These are phyloP conservation scores for Ascochyta koolunga DNA, from an alignment of 2,329 filamentous ascomycete genomes.

Conservation along the genomic window DNA sequence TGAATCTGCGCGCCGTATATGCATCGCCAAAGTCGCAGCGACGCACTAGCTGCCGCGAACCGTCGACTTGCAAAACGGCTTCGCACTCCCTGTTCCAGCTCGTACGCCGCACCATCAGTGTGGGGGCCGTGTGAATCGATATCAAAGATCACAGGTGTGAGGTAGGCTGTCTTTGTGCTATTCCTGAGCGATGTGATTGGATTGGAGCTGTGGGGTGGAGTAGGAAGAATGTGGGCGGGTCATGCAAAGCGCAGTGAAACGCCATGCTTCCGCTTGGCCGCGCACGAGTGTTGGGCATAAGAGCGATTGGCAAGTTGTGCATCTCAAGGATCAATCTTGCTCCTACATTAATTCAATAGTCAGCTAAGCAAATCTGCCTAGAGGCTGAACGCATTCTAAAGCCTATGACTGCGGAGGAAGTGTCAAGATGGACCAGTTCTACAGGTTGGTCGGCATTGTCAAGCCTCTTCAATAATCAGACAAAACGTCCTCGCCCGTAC, in stretches of 20 bases:
- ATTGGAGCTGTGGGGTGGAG: constrained; percentile 53
- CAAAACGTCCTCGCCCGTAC: neutral
- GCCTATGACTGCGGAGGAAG: constrained; percentile 8
- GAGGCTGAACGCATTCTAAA: constrained; percentile 28
- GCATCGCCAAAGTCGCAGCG: constrained; percentile 53
- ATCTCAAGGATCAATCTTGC: constrained; percentile 43
- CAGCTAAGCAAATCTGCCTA: constrained; percentile 18
- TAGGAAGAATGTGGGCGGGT: constrained; percentile 54
- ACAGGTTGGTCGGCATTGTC: no score
- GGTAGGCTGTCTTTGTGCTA: constrained; percentile 44
- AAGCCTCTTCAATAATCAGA: neutral
- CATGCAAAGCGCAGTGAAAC: constrained; percentile 37
- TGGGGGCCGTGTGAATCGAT: constrained; percentile 64
- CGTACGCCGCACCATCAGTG: constrained; percentile 53
- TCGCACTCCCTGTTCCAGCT: constrained; percentile 57
- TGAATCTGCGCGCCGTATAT: constrained; percentile 58
- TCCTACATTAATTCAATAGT: constrained; percentile 34
- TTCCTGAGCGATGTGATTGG: constrained; percentile 57
- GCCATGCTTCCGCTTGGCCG: constrained; percentile 28
- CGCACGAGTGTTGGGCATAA: constrained; percentile 28
- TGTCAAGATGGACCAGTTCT: neutral
- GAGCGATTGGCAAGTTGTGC: constrained; percentile 37
- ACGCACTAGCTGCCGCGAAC: constrained; percentile 57
- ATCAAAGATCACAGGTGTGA: constrained; percentile 59
- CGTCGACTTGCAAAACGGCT: constrained; percentile 67